Conservation (phyloP, 139 green algal species). For the Chlamydomonas eustigma region DNA sequence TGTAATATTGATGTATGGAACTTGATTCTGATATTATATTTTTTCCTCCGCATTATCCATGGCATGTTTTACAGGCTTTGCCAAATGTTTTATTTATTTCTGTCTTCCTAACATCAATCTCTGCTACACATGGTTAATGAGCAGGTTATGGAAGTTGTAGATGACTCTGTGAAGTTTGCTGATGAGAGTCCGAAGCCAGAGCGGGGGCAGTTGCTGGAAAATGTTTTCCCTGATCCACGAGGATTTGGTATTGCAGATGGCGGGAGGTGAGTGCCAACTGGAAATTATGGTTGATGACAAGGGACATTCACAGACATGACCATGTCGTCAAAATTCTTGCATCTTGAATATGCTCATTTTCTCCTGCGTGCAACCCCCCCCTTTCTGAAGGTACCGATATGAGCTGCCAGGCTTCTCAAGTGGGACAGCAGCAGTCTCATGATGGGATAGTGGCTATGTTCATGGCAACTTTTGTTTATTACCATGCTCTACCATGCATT, state of each 20-base stretch:
- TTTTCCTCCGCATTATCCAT: too few relatives aligned
- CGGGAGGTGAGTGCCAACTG: slow-evolving; percentile 54
- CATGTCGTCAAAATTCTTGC: too few relatives aligned
- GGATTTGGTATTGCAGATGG: slow-evolving; percentile 82
- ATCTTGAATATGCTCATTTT: neutral
- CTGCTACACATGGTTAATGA: too few relatives aligned
- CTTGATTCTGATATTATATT: too few relatives aligned
- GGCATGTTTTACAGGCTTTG: too few relatives aligned
- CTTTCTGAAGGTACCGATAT: slow-evolving; percentile 53
- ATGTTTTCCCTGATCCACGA: slow-evolving; percentile 94
- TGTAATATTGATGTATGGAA: too few relatives aligned
- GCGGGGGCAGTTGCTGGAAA: slow-evolving; percentile 91
- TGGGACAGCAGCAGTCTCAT: slow-evolving; percentile 73
- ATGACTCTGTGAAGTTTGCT: slow-evolving; percentile 90
- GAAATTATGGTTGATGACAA: too few relatives aligned
- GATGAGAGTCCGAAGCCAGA: slow-evolving; percentile 89
- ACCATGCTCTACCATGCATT: too few relatives aligned
- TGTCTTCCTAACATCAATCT: slow-evolving; percentile 21
- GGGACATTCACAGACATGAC: too few relatives aligned
- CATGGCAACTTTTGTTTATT: too few relatives aligned
- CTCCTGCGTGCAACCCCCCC: neutral
- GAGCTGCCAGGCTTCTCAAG: slow-evolving; percentile 79
- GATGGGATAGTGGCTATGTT: too few relatives aligned
- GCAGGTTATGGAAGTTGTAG: slow-evolving; percentile 49
- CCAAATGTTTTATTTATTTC: neutral